These are phyloP conservation scores for Dactylellina parvicollis DNA, from an alignment of 2,329 filamentous ascomycete species.

Conservation along the genomic window DNA sequence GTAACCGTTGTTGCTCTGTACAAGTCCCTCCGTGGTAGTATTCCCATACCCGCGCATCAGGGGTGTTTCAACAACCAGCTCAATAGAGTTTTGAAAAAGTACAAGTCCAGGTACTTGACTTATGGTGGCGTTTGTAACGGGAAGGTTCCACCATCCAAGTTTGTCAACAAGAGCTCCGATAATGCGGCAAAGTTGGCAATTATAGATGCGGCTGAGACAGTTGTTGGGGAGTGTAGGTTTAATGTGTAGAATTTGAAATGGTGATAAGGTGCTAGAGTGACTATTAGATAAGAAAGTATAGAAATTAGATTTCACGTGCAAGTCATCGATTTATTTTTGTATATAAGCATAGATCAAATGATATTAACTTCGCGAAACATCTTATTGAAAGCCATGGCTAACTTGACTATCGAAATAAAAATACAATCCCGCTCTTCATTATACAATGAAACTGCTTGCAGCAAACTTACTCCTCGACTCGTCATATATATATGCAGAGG, in stretches of 20 bases:
- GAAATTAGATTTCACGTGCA: too few species aligned
- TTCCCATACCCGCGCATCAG: slow-evolving; percentile 3
- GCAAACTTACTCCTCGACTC: too few species aligned
- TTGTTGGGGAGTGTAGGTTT: slow-evolving; percentile 16
- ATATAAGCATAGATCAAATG: too few species aligned
- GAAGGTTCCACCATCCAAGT: slow-evolving; percentile 25
- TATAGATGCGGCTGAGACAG: background rate
- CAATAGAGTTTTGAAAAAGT: background rate
- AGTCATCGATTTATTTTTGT: too few species aligned
- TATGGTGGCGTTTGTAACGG: slow-evolving; percentile 11
- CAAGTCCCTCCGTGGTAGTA: slow-evolving; percentile 5
- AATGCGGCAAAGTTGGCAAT: background rate
- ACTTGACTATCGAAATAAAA: too few species aligned
- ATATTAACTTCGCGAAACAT: too few species aligned
- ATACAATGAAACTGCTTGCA: too few species aligned
- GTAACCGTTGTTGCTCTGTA: slow-evolving; percentile 27
- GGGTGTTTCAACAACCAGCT: slow-evolving; percentile 32
- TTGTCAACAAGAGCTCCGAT: slow-evolving; percentile 11
- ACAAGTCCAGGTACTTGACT: slow-evolving; percentile 1
- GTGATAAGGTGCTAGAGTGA: too few species aligned
- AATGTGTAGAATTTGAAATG: too few species aligned
- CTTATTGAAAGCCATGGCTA: too few species aligned
- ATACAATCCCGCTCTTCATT: too few species aligned
- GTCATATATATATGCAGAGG: too few species aligned
- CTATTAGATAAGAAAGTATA: background rate